Evolutionary conservation across 2,329 filamentous ascomycete genomes (phyloP).

Genomic region (Fusarium luffae): DNA sequence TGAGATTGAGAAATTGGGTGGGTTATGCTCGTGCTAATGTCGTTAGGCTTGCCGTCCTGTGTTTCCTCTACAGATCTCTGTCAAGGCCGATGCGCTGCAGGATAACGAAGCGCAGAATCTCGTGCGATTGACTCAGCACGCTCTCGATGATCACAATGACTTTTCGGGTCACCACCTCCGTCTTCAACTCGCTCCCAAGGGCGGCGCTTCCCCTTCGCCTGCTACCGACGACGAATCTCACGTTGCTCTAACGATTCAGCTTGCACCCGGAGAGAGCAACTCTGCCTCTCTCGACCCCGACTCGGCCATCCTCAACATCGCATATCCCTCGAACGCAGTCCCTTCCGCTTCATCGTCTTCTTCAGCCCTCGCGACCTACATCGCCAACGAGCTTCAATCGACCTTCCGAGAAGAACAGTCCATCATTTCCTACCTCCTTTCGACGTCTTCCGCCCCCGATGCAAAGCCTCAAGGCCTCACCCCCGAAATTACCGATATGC

Average conservation of each 20-base stretch:
- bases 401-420: conserved; percentile 91
- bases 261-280: conserved; percentile 72
- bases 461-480: conserved; percentile 58
- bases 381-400: conserved; percentile 80
- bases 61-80: conserved; percentile 84
- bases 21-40: background rate
- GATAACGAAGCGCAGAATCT: conserved; percentile 77
- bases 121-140: conserved; percentile 83
- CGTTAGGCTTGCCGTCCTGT: conserved; percentile 84
- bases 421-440: conserved; percentile 80
- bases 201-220: conserved; percentile 26
- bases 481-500: conserved; percentile 64
- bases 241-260: conserved; percentile 75
- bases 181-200: conserved; percentile 50
- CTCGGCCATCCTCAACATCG: conserved; percentile 77
- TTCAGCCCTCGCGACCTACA: conserved; percentile 78
- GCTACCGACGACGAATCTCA: conserved; percentile 56
- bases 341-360: conserved; percentile 75
- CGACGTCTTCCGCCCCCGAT: conserved; percentile 62
- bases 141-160: conserved; percentile 86
- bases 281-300: conserved; percentile 75
- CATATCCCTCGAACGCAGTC: conserved; percentile 76
- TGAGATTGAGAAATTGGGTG: conserved; percentile 50
- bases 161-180: conserved; percentile 87
- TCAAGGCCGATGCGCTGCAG: conserved; percentile 75